These are phyloP conservation scores for Alternaria incomplexa DNA, from an alignment of 2,329 filamentous ascomycete genomes.

Conservation along the genomic window DNA sequence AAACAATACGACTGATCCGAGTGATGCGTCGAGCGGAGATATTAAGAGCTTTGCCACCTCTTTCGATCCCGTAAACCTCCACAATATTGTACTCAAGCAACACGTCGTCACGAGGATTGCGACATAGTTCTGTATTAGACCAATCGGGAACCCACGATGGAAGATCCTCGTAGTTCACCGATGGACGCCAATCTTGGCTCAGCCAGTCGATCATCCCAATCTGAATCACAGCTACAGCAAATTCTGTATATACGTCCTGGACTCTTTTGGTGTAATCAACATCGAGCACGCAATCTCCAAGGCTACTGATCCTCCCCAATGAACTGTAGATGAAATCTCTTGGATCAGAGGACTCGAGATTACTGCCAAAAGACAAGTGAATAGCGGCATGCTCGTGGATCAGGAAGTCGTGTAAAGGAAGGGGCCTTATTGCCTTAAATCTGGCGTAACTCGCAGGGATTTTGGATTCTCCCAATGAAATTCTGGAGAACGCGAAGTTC, in stretches of 20 bases:
- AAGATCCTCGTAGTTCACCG: neutral
- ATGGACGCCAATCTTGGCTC: neutral
- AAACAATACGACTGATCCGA: neutral
- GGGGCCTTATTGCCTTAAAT: neutral
- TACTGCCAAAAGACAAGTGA: neutral
- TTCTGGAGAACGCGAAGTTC: neutral
- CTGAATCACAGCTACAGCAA: neutral
- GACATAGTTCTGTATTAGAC: neutral
- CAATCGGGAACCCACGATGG: neutral
- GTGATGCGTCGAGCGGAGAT: neutral
- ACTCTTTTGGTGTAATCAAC: neutral
- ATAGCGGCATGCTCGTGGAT: rapidly evolving
- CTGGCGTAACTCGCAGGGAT: too few relatives aligned
- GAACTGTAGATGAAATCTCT: neutral
- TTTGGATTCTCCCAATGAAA: neutral
- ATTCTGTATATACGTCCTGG: neutral
- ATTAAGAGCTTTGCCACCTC: neutral
- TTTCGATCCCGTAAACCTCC: neutral
- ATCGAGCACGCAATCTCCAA: neutral
- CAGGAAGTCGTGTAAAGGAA: neutral
- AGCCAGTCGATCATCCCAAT: rapidly evolving
- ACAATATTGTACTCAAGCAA: neutral
- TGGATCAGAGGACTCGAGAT: neutral
- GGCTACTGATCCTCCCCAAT: neutral
- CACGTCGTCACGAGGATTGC: neutral